A percentile compares a stretch with the other conserved stretches of the same genome.
Conservation (phyloP, 1,284 basidiomycete species). For the Ganoderma resinaceum region DNA sequence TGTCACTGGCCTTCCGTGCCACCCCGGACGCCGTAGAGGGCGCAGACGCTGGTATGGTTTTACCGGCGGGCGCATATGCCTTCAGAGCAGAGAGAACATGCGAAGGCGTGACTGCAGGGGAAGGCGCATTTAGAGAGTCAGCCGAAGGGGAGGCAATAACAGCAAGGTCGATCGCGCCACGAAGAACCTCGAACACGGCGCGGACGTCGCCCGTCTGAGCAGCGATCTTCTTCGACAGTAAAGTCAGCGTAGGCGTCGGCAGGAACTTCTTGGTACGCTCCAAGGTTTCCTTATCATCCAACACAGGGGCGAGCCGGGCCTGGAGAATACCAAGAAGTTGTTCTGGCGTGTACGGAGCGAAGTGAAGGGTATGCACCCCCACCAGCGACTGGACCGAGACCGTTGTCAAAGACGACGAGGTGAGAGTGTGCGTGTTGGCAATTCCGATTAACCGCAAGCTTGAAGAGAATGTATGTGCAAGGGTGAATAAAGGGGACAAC, state of each 20-base stretch:
- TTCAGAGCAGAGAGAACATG: constrained; percentile 76
- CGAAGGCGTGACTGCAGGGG: constrained; percentile 61
- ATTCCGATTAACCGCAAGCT: constrained; percentile 76
- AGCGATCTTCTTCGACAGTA: constrained; percentile 80
- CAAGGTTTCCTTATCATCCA: constrained; percentile 39
- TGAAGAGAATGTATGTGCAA: constrained; percentile 57
- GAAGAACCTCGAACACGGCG: constrained; percentile 76
- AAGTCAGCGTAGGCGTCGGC: constrained; percentile 63
- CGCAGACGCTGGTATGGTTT: constrained; percentile 36
- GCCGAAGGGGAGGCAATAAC: constrained; percentile 34
- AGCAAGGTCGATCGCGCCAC: constrained; percentile 78
- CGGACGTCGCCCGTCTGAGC: constrained; percentile 81
- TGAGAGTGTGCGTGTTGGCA: constrained; percentile 84
- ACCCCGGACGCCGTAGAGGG: constrained; percentile 20
- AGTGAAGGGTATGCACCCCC: constrained; percentile 72
- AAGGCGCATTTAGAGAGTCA: constrained; percentile 49
- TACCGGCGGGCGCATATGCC: constrained; percentile 62
- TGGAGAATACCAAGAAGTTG: constrained; percentile 73
- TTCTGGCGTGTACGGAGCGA: constrained; percentile 73
- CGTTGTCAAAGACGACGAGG: constrained; percentile 52
- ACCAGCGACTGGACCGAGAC: constrained; percentile 45
- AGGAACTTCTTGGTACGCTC: constrained; percentile 60
- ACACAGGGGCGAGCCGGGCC: constrained; percentile 59
- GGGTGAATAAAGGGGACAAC: constrained; percentile 66
- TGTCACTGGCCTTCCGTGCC: constrained; percentile 50